phyloP scores from a whole-genome alignment of 176 grass and related monocot genomes.

The Oryza australiensis region DNA sequence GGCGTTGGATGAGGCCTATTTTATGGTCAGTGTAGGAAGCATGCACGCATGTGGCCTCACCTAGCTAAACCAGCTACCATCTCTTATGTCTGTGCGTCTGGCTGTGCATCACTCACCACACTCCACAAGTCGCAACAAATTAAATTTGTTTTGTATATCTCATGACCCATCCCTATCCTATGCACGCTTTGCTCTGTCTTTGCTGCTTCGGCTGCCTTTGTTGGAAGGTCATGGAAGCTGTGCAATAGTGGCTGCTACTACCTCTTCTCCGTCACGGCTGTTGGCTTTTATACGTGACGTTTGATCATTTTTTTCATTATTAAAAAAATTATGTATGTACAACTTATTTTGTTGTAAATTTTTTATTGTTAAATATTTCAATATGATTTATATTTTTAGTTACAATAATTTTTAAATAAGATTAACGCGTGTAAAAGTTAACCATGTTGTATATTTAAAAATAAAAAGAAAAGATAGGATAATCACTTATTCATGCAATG shows the following conservation, averaged over 20 bases:
- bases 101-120: conserved; percentile 23
- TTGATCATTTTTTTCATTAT: no score
- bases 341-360: no score
- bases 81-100: neutral
- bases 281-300: no score
- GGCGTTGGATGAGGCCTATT: conserved; percentile 56
- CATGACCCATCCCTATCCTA: conserved; percentile 30
- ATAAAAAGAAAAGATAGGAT: no score
- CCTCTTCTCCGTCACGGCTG: no score
- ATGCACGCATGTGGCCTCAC: conserved; percentile 14
- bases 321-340: no score
- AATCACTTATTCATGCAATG: neutral
- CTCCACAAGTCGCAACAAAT: conserved; percentile 24
- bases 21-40: conserved; percentile 62
- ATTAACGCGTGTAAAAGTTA: no score
- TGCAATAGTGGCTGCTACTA: neutral
- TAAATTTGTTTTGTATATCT: conserved; percentile 29
- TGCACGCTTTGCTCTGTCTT: conserved; percentile 20
- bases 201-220: neutral
- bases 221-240: conserved; percentile 26
- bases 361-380: no score
- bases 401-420: no score
- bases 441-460: no score
- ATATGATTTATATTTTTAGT: no score
- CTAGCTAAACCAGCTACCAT: neutral